A percentile compares a stretch with the other conserved stretches of the same genome.
Evolutionary conservation across 2,329 filamentous ascomycete genomes (phyloP).

Genomic region (Lachnellula occidentalis): DNA sequence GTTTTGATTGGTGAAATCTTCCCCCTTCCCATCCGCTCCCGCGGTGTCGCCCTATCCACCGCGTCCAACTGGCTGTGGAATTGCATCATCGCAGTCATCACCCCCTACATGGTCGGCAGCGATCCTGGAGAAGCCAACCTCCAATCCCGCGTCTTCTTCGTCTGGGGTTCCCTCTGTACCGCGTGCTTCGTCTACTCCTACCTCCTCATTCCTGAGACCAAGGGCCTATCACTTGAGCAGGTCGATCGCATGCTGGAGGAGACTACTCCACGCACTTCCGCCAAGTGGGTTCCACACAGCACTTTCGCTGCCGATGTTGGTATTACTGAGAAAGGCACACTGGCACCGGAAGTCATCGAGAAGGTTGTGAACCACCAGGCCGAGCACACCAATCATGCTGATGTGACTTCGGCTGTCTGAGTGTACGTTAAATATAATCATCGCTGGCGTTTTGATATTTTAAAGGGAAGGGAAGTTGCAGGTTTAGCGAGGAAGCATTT

Average conservation of each 20-base stretch:
- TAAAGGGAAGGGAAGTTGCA: not conserved
- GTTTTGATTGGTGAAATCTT: constrained; percentile 86
- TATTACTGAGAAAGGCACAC: constrained; percentile 5
- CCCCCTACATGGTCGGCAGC: constrained; percentile 62
- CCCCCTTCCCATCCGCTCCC: constrained; percentile 81
- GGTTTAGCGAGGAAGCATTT: too few species aligned
- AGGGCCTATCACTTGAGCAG: constrained; percentile 67
- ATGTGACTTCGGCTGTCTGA: constrained; percentile 1
- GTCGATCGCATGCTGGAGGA: constrained; percentile 60
- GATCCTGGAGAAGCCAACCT: constrained; percentile 42
- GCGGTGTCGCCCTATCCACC: constrained; percentile 80
- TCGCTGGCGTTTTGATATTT: not conserved
- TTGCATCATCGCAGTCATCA: constrained; percentile 67
- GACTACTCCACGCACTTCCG: constrained; percentile 35
- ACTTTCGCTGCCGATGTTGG: constrained; percentile 25
- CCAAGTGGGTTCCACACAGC: constrained; percentile 28
- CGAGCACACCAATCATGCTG: not conserved
- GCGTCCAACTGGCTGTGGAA: constrained; percentile 90
- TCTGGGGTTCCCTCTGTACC: constrained; percentile 57
- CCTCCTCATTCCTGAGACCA: constrained; percentile 64
- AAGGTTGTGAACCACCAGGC: not conserved
- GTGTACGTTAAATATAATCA: not conserved
- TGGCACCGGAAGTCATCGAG: not conserved
- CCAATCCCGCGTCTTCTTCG: constrained; percentile 39
- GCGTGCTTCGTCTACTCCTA: constrained; percentile 51